Base-by-base conservation (phyloP, 768 basidiomycete species). In the Trametes cingulata region DNA sequence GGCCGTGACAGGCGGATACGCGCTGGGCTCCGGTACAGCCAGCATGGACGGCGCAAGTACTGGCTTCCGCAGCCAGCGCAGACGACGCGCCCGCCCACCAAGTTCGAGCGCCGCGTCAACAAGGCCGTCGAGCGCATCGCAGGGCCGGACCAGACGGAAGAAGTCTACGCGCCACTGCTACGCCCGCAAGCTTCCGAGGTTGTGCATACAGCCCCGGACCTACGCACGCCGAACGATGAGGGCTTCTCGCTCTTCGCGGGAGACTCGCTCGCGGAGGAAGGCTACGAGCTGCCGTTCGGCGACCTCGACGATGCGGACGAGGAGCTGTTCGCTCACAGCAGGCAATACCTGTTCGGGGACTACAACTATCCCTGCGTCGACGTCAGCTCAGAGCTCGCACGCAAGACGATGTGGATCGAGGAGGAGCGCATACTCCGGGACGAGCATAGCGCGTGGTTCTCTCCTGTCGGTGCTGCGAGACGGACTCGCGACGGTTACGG, bases 21-120 rank as follows among this genome's bases (percentile, higher is more conserved):
- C 42, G 97, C 97, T 0, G 97, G 97, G 1, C 77, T 99, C 37
- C 82, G 97, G 22, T 99, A 99, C 69, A 85, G 86, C 47, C 84
- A 88, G 55, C 94, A 94, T n/a, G 97, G 96, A 1, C 84, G 86
- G 70, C 80, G 80, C 57, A 99, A 99, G 75, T 99, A 99, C 73
- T 99, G 97, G 97, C 78, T 99, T 9, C 94, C 95, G 0, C 85
- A 87, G 67, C 82, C 85, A 0, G 77, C 72, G 24, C 67, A 77
- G 39, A 71, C 75, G 7, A 75, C 71, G 22, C 72, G 72, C 8
- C 76, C 76, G 2, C 72, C 75, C 14, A 77, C 78, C 29, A 73
- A 72, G 24, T 62, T 77, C 14, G 77, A 78, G 63, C 70, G 80
- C 22, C 71, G 76, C 1, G 67, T 82, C 22, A 80, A 82, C 49